Evolutionary conservation across 352 stramenopile species (phyloP), one percentile per base, ranked within the genome.

Genomic region (Hyaloperonospora brassicae): DNA sequence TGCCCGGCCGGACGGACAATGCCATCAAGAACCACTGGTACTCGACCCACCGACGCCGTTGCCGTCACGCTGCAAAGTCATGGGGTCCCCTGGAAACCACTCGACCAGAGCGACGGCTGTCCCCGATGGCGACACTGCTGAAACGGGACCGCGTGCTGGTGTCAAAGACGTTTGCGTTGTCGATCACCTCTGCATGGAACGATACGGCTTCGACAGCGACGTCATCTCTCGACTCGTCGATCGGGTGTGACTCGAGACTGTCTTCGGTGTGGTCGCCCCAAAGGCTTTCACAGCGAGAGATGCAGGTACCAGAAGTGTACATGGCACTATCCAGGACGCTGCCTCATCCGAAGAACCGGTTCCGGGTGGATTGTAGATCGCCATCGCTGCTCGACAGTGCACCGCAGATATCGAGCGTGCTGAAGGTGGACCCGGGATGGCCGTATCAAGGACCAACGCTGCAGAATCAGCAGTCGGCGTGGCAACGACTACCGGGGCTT

Each of bases 1-100:
- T 99, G 14, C 93, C 95, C 5, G 96, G 96, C 1, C 66, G 96
- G 8, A 90, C 79, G 1, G 81, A 92, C 62, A 92, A 92, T 57
- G 81, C 81, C 22, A 88, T 92, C 63, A 92, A 92, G 57, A 92
- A 92, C 59, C 81, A 89, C 60, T 92, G 79, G 79, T 89, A 92
- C 67, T 92, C 81, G 52, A 89, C 81, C 1, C 80, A 74, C 39
- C 71, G 81, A 0, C 67, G 81, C 0, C 72, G 70, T 27, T 78
- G 62, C 43, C 75, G 79, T 17, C 75, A 86, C 52, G 76, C 69
- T 2, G 72, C 68, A 31, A 88, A 86, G 57, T 48, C 62, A 8
- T 50, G 62, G 0, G 57, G 65, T 6, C 61, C 66, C 52, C 41
- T 5, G 48, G 50, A 27, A 25, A 30, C 36, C 38, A 48, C 8